These are phyloP conservation scores for Penicillium lividum DNA, from an alignment of 495 filamentous ascomycete species.

Conservation along the genomic window DNA sequence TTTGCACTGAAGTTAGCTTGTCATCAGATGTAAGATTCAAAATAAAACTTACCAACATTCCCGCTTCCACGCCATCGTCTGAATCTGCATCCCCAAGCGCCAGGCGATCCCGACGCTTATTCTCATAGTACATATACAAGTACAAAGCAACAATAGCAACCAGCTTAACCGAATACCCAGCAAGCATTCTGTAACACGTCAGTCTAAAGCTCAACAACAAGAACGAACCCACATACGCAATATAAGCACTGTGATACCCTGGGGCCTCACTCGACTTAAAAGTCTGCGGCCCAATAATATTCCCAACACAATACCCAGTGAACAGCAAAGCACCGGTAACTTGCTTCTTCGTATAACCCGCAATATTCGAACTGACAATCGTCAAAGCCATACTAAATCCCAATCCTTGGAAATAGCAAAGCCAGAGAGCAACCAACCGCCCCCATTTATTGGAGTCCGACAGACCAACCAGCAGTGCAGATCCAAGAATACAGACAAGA, in stretches of 20 bases:
- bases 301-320: slow-evolving; percentile 38
- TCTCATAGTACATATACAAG: slow-evolving; percentile 54
- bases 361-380: slow-evolving; percentile 48
- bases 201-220: neutral
- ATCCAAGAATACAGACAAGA: slow-evolving; percentile 57
- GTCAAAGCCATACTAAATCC: slow-evolving; percentile 51
- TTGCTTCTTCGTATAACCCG: slow-evolving; percentile 59
- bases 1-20: slow-evolving; percentile 16
- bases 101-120: slow-evolving; percentile 53
- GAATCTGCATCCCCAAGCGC: slow-evolving; percentile 35
- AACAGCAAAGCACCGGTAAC: slow-evolving; percentile 53
- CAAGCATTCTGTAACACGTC: slow-evolving; percentile 40
- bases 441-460: slow-evolving; percentile 54
- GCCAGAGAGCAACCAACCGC: slow-evolving; percentile 54
- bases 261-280: slow-evolving; percentile 55
- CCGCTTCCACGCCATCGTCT: slow-evolving; percentile 52
- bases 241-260: slow-evolving; percentile 55
- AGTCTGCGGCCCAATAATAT: slow-evolving; percentile 55
- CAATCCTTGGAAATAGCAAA: slow-evolving; percentile 54
- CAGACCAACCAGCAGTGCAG: slow-evolving; percentile 53
- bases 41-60: slow-evolving; percentile 42
- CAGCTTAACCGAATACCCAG: slow-evolving; percentile 54
- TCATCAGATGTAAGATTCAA: neutral
- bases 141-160: slow-evolving; percentile 47
- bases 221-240: slow-evolving; percentile 37